Percentiles rank a stretch among this genome's conserved stretches.
These are phyloP conservation scores for Bretziella fagacearum DNA, from an alignment of 2,329 filamentous ascomycete genomes.

Conservation along the genomic window DNA sequence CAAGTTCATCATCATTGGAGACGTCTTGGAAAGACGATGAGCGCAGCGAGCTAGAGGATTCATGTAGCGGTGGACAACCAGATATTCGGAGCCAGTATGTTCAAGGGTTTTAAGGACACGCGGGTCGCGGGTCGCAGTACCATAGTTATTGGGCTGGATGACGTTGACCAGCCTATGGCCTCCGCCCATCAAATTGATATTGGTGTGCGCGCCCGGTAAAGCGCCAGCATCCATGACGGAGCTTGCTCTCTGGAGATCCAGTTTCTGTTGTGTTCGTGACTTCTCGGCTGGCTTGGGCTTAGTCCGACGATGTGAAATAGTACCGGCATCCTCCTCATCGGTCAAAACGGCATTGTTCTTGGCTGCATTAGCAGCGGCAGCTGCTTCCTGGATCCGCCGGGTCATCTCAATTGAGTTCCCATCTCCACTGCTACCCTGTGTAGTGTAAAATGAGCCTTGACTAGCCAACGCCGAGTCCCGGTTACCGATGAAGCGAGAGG, in stretches of 20 bases:
- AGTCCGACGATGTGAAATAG: conserved; percentile 17
- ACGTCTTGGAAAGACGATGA: conserved; percentile 21
- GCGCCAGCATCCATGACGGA: conserved; percentile 48
- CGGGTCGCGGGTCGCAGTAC: conserved; percentile 36
- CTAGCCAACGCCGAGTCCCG: conserved; percentile 32
- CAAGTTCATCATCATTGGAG: not conserved
- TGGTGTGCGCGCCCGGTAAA: conserved; percentile 13
- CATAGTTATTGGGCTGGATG: conserved; percentile 35
- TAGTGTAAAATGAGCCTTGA: conserved; percentile 36
- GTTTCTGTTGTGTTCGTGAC: conserved; percentile 57
- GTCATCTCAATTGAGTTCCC: conserved; percentile 21
- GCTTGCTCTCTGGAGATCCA: conserved; percentile 57
- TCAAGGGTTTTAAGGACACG: conserved; percentile 49
- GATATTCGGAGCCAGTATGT: conserved; percentile 53
- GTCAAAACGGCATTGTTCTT: conserved; percentile 6
- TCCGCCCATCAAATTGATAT: conserved; percentile 25
- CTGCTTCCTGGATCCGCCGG: conserved; percentile 19
- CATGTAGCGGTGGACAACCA: conserved; percentile 55
- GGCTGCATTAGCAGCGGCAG: not conserved
- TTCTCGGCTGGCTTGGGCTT: conserved; percentile 32
- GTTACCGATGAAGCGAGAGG: conserved; percentile 42
- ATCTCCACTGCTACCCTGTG: conserved; percentile 17
- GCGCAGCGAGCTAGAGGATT: conserved; percentile 52
- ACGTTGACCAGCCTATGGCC: conserved; percentile 34
- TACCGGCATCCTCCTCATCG: conserved; percentile 23